phyloP scores from a whole-genome alignment of 768 basidiomycete species.

The Russula olivacea region DNA sequence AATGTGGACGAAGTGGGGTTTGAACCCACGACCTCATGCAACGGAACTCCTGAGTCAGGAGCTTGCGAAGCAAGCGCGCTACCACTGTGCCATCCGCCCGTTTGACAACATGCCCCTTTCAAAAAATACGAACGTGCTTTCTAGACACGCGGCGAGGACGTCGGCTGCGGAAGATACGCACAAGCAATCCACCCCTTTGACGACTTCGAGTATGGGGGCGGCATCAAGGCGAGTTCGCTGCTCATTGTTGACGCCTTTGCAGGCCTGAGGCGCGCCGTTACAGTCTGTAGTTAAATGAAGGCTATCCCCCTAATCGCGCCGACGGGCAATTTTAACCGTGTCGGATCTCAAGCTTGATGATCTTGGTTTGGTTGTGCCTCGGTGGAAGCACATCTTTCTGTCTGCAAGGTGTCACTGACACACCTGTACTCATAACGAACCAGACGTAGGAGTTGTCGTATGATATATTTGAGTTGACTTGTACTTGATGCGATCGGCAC shows the following conservation, averaged over 20 bases:
- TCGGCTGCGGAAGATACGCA: too few species aligned
- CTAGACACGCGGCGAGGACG: too few species aligned
- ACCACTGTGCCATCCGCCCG: conserved; percentile 25
- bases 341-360: not conserved
- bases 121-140: not conserved
- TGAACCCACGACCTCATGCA: conserved; percentile 26
- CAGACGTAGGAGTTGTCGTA: too few species aligned
- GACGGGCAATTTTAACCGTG: not conserved
- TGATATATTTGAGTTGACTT: too few species aligned
- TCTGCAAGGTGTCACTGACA: not conserved
- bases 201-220: too few species aligned
- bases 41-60: conserved; percentile 5
- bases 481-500: too few species aligned
- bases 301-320: not conserved
- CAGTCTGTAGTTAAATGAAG: not conserved
- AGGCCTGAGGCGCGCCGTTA: not conserved
- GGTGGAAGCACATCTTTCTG: too few species aligned
- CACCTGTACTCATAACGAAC: too few species aligned
- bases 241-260: not conserved
- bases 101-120: rapidly evolving
- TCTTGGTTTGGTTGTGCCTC: too few species aligned
- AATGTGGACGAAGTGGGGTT: conserved; percentile 24
- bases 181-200: too few species aligned
- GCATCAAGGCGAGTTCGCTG: too few species aligned
- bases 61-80: conserved; percentile 25